phyloP scores from a whole-genome alignment of 2,329 filamentous ascomycete species.

The Exophiala calicioides region DNA sequence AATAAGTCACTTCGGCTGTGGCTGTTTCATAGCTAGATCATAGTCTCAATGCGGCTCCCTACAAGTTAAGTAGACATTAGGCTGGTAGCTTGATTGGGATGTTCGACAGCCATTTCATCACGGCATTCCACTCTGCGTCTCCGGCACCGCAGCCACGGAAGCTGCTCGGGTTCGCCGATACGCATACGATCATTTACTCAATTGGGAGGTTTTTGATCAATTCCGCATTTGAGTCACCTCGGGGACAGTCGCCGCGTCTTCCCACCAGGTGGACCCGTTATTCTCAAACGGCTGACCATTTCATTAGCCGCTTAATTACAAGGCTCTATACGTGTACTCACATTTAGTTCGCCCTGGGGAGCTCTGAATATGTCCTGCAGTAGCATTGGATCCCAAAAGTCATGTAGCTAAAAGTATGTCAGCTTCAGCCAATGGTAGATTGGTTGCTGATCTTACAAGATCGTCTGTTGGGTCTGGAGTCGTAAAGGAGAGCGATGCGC shows the following conservation, averaged over 20 bases:
- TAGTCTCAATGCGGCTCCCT: too few relatives aligned
- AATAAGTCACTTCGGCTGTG: too few relatives aligned
- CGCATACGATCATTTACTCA: too few relatives aligned
- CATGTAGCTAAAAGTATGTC: constrained; percentile 10
- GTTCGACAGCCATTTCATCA: too few relatives aligned
- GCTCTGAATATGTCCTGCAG: constrained; percentile 6
- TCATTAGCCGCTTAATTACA: background rate
- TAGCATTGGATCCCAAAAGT: constrained; percentile 20
- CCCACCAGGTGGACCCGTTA: constrained; percentile 10
- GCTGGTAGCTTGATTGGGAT: too few relatives aligned
- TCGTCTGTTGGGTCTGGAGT: constrained; percentile 14
- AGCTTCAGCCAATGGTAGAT: background rate
- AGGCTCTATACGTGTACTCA: background rate
- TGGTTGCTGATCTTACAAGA: constrained; percentile 8
- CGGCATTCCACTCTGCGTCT: too few relatives aligned
- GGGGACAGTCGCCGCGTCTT: background rate
- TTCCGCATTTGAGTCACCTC: background rate
- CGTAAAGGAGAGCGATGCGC: constrained; percentile 1
- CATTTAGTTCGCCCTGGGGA: constrained; percentile 6
- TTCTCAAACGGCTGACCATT: background rate
- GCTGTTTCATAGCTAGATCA: too few relatives aligned
- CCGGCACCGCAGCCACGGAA: too few relatives aligned
- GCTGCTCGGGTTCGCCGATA: too few relatives aligned
- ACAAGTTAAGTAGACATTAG: too few relatives aligned
- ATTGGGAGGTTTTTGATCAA: background rate